These are phyloP conservation scores for Paramyrothecium sp. DNA, from an alignment of 2,329 filamentous ascomycete species.

Conservation along the genomic window DNA sequence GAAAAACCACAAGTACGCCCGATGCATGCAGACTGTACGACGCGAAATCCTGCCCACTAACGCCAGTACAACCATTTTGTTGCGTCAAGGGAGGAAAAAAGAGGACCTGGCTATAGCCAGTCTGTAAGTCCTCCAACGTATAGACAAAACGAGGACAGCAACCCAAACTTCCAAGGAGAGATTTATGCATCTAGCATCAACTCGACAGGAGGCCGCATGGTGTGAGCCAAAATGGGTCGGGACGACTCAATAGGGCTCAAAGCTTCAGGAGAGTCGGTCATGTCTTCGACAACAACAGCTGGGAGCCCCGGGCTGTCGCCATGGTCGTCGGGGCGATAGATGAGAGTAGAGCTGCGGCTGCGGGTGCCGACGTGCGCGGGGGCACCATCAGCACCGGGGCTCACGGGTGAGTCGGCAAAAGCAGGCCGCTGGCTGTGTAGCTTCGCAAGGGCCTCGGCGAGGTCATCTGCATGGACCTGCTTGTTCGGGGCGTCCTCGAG, in stretches of 20 bases:
- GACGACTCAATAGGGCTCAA: conserved; percentile 39
- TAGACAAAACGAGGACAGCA: background rate
- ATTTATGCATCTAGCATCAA: conserved; percentile 49
- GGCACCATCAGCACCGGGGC: conserved; percentile 15
- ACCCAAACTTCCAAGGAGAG: background rate
- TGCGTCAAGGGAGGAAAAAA: too few species aligned
- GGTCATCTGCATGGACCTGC: conserved; percentile 66
- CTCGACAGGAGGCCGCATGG: conserved; percentile 62
- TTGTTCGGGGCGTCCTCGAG: conserved; percentile 70
- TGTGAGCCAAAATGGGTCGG: conserved; percentile 57
- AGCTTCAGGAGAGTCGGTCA: conserved; percentile 52
- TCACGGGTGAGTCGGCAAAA: conserved; percentile 23
- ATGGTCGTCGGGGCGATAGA: conserved; percentile 61
- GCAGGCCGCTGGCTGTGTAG: conserved; percentile 46
- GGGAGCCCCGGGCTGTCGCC: conserved; percentile 56
- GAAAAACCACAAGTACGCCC: too few species aligned
- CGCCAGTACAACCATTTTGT: too few species aligned
- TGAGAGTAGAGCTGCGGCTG: conserved; percentile 63
- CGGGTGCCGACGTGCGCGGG: conserved; percentile 33
- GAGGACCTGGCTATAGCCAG: too few species aligned
- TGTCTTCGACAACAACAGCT: conserved; percentile 66
- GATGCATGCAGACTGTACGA: too few species aligned
- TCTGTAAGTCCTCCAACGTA: background rate
- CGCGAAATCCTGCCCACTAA: too few species aligned
- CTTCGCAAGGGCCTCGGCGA: conserved; percentile 64